phyloP scores from a whole-genome alignment of 192 early-diverging fungal genomes.

The Entophlyctis luteolus region DNA sequence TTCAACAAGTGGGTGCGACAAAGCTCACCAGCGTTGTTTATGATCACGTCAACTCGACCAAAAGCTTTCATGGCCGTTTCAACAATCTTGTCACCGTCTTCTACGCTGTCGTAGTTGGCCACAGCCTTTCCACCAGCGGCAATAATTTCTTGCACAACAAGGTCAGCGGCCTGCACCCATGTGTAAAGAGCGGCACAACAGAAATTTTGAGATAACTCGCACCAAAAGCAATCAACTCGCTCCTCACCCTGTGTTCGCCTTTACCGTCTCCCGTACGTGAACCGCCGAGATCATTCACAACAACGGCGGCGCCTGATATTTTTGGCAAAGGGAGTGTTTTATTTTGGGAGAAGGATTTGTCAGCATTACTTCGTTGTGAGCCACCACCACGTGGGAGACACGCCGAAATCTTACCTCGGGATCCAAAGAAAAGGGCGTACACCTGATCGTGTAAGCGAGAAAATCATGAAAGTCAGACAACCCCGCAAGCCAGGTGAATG shows the following conservation, averaged over 20 bases:
- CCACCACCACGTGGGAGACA: background rate
- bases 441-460: constrained; percentile 41
- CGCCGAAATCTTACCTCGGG: constrained; percentile 43
- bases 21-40: constrained; percentile 87
- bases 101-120: constrained; percentile 95
- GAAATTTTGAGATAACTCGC: too few species aligned
- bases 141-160: constrained; percentile 91
- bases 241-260: constrained; percentile 47
- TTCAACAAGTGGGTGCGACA: background rate
- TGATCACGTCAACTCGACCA: constrained; percentile 89
- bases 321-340: background rate
- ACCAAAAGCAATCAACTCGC: background rate
- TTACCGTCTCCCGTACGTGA: constrained; percentile 73
- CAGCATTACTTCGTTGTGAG: background rate
- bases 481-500: background rate
- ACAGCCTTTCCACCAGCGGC: constrained; percentile 86
- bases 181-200: background rate
- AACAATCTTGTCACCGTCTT: constrained; percentile 96
- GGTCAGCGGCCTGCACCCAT: constrained; percentile 70
- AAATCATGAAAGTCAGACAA: background rate
- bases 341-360: background rate
- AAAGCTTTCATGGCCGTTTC: constrained; percentile 93
- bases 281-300: constrained; percentile 92
- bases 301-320: constrained; percentile 76
- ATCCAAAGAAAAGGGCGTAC: constrained; percentile 87